Percentiles rank a stretch among this genome's conserved stretches.
Evolutionary conservation across 169 alveolate genomes (phyloP).

Genomic region (Eimeria acervulina): DNA sequence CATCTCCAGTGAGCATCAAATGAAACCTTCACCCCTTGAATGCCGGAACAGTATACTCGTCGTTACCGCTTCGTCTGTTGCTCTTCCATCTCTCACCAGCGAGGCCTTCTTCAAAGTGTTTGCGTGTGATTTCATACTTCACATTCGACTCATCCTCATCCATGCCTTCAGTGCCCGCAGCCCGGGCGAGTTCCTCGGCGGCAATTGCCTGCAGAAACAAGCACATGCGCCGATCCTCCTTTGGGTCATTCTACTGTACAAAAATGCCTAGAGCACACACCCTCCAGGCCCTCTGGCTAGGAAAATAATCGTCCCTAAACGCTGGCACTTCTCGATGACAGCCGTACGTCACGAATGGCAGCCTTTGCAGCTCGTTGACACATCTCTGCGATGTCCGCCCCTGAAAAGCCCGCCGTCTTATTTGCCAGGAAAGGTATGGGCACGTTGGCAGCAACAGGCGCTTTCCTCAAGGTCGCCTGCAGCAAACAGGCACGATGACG

Average conservation of each 20-base stretch:
- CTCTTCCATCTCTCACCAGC: constrained; percentile 85
- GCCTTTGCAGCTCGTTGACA: constrained; percentile 99
- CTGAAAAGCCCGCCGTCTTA: constrained; percentile 99
- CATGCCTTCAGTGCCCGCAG: constrained; percentile 88
- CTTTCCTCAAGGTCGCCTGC: constrained; percentile 96
- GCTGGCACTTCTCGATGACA: background rate
- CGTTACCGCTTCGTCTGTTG: background rate
- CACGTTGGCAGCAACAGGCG: constrained; percentile 98
- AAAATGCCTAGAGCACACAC: constrained; percentile 78
- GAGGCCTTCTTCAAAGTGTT: constrained; percentile 99
- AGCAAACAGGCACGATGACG: constrained; percentile 91
- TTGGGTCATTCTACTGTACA: background rate
- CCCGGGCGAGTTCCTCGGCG: constrained; percentile 90
- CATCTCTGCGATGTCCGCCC: constrained; percentile 99
- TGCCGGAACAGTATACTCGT: background rate
- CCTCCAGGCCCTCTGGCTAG: constrained; percentile 84
- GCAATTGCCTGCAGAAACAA: constrained; percentile 86
- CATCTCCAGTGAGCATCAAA: background rate
- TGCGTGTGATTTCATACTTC: constrained; percentile 96
- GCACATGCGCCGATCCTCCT: background rate
- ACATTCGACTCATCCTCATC: constrained; percentile 92
- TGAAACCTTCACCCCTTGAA: too few species aligned
- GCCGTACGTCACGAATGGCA: constrained; percentile 99
- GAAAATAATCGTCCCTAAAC: constrained; percentile 82
- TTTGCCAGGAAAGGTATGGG: constrained; percentile 98